phyloP scores from a whole-genome alignment of 345 rosid genomes.

The Linum trigynum region DNA sequence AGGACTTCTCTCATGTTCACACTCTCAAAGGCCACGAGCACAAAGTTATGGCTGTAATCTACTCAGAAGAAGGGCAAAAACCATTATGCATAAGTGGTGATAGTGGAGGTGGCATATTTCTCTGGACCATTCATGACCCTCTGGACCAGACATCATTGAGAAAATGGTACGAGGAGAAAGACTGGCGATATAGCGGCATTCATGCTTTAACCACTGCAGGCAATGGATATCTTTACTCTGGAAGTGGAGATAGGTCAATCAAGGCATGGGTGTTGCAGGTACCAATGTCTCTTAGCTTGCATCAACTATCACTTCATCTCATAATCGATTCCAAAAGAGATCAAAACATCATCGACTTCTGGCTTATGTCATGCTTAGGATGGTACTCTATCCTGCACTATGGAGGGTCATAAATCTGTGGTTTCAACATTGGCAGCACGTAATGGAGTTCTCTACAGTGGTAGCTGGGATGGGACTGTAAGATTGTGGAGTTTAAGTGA shows the following conservation, averaged over 20 bases:
- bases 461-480: conserved; percentile 93
- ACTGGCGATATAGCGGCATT: conserved; percentile 93
- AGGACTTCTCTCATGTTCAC: conserved; percentile 81
- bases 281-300: conserved; percentile 9
- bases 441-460: conserved; percentile 71
- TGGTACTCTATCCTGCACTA: conserved; percentile 51
- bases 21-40: conserved; percentile 79
- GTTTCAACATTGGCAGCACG: conserved; percentile 57
- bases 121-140: conserved; percentile 55
- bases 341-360: background rate
- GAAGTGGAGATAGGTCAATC: conserved; percentile 82
- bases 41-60: conserved; percentile 66
- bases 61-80: conserved; percentile 43
- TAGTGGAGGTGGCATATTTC: conserved; percentile 76
- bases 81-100: conserved; percentile 76
- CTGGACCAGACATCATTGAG: conserved; percentile 52
- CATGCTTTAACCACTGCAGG: conserved; percentile 62
- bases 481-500: conserved; percentile 79
- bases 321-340: too few relatives aligned
- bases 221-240: conserved; percentile 57
- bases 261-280: conserved; percentile 88
- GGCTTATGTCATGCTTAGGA: conserved; percentile 32
- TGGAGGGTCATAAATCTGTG: conserved; percentile 85
- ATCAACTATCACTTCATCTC: background rate
- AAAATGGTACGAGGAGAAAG: conserved; percentile 80